These are phyloP conservation scores for Nakazawaea anatomiae DNA, from an alignment of 805 yeast species.

Conservation along the genomic window DNA sequence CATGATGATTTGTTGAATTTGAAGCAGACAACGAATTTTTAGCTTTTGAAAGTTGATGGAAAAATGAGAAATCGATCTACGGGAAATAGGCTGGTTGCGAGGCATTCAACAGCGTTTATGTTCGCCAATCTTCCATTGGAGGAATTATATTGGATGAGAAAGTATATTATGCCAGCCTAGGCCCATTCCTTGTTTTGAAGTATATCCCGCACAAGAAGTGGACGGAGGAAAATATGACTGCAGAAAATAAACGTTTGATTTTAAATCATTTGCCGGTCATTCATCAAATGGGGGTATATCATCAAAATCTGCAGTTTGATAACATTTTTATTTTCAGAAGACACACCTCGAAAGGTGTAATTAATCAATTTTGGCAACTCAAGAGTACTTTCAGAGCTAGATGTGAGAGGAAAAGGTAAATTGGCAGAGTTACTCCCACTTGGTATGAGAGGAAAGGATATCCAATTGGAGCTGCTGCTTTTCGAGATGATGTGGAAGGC, in stretches of 20 bases:
- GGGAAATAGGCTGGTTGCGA: not conserved
- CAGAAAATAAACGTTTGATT: not conserved
- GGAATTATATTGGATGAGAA: not conserved
- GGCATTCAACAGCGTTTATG: not conserved
- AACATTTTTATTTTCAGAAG: not conserved
- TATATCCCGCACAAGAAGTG: not conserved
- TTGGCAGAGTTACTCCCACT: not conserved
- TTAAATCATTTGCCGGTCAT: not conserved
- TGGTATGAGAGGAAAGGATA: too few species aligned
- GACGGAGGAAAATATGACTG: not conserved
- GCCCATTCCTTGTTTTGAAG: not conserved
- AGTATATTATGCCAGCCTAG: not conserved
- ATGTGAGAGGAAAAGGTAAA: not conserved
- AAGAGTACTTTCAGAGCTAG: too few species aligned
- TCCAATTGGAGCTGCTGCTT: not conserved
- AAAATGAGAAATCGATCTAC: not conserved
- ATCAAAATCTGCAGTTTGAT: not conserved
- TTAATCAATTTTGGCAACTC: not conserved
- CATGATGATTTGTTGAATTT: not conserved
- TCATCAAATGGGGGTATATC: not conserved
- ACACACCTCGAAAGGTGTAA: not conserved
- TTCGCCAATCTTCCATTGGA: not conserved
- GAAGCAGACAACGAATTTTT: not conserved
- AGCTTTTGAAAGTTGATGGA: not conserved
- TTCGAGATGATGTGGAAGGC: not conserved